Base-by-base conservation (phyloP, 1,284 basidiomycete species). In the Sparassis latifolia region DNA sequence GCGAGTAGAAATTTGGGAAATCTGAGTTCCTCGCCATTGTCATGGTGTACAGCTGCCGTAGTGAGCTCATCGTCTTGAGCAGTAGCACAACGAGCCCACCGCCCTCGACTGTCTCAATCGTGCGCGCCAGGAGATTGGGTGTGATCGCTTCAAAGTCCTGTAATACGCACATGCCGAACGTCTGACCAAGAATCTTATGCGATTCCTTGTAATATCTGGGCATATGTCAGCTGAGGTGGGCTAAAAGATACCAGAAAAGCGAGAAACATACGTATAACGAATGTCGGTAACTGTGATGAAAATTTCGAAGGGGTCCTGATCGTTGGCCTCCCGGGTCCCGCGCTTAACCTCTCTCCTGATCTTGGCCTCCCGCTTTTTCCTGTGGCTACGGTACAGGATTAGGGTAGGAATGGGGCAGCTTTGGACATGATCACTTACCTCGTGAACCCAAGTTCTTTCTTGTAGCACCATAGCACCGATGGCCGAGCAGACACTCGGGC, bases 141-240 rank as follows among this genome's bases (percentile, higher is more conserved):
- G 97, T 99, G 57, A 99, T 84, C 2, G 97, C 96, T 66, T 99
- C 97, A 61, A 99, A 99, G 66, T 99, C 97, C 71, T 99, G 97
- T 51, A 99, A 74, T 5, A 99, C 83, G 56, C 93, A 86, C 94
- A 99, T 99, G 43, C 96, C 96, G 69, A 90, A 98, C 0, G 97
- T 99, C 66, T 97, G 92, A 62, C 97, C 97, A 33, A 99, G 84
- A 56, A 97, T 92, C 69, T 96, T 96, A 52, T 95, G 84, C 0
- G 92, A 93, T 63, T 97, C 94, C 67, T 96, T 97, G 75, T 97
- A 90, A 71, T 89, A 88, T 44, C 80, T 83, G 55, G 3, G 3
- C 7, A 31, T 5, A 32, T 9, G 33, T 51, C n/a, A 52, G 43
- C 27, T 4, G 9, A 3, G 39, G 29, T 9, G 39, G 12, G 20